These are phyloP conservation scores for Phaeosphaeriaceae sp. DNA, from an alignment of 2,329 filamentous ascomycete species.

Conservation along the genomic window DNA sequence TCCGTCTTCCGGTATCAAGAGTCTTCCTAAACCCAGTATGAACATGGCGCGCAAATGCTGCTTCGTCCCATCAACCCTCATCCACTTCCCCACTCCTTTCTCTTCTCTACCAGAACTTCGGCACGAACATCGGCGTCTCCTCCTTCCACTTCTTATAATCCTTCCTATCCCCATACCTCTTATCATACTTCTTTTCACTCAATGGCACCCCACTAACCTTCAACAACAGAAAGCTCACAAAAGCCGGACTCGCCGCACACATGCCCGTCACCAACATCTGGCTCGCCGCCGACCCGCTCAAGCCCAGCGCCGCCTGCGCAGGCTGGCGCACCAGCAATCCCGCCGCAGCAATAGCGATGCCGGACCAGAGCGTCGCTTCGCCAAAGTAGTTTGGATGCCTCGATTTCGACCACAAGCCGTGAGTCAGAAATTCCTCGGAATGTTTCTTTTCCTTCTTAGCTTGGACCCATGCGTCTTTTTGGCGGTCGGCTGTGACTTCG, in stretches of 20 bases:
- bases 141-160: conserved; percentile 74
- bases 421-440: conserved; percentile 70
- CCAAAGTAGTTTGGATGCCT: conserved; percentile 76
- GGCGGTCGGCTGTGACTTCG: conserved; percentile 68
- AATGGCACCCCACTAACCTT: conserved; percentile 70
- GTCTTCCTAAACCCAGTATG: no score
- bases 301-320: conserved; percentile 64
- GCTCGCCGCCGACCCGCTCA: conserved; percentile 53
- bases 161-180: conserved; percentile 66
- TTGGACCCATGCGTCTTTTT: conserved; percentile 68
- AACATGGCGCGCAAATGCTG: no score
- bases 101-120: conserved; percentile 57
- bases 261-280: conserved; percentile 57
- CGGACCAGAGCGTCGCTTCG: conserved; percentile 73
- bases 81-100: no score
- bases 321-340: conserved; percentile 63
- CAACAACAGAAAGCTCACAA: conserved; percentile 68
- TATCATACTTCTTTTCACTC: conserved; percentile 73
- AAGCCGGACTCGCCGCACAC: conserved; percentile 67
- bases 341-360: conserved; percentile 66
- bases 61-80: no score
- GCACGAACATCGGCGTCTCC: conserved; percentile 70
- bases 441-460: conserved; percentile 71
- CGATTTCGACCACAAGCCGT: conserved; percentile 67
- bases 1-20: no score